Evolutionary conservation across 495 filamentous ascomycete genomes (phyloP).

Genomic region (Penicillium bialowiezense): DNA sequence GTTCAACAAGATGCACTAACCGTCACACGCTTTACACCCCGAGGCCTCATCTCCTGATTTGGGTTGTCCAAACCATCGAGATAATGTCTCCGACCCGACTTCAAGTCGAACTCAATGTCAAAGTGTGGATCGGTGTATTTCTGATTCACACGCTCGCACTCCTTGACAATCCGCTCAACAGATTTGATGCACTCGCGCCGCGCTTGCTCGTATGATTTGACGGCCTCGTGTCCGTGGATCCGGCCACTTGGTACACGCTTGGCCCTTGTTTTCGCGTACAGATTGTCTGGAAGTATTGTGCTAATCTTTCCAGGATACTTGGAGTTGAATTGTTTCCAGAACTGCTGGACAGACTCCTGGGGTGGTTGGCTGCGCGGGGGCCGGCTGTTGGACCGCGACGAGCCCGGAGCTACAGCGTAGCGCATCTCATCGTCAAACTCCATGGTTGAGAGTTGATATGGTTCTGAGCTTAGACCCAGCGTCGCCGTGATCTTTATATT

Average conservation of each 20-base stretch:
- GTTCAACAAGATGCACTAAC: constrained; percentile 27
- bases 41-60: constrained; percentile 48
- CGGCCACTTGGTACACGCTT: constrained; percentile 50
- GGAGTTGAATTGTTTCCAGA: constrained; percentile 75
- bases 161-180: constrained; percentile 76
- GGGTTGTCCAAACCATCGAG: constrained; percentile 56
- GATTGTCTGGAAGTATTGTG: constrained; percentile 70
- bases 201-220: constrained; percentile 70
- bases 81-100: constrained; percentile 55
- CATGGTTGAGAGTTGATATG: constrained; percentile 11
- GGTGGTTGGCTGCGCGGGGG: constrained; percentile 54
- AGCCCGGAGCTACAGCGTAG: constrained; percentile 25
- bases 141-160: constrained; percentile 81
- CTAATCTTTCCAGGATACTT: constrained; percentile 61
- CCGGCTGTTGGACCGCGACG: constrained; percentile 38
- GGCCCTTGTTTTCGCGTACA: constrained; percentile 61
- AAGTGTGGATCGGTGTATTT: constrained; percentile 90
- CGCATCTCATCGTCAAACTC: constrained; percentile 36
- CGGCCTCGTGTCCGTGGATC: constrained; percentile 54
- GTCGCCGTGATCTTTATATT: background rate
- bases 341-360: constrained; percentile 69
- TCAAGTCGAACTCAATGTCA: constrained; percentile 79
- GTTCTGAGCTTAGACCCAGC: background rate
- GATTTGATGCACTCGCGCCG: constrained; percentile 64
- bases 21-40: constrained; percentile 62